These are phyloP conservation scores for Tetradesmus obliquus DNA, from an alignment of 139 green algal genomes.

Conservation along the genomic window DNA sequence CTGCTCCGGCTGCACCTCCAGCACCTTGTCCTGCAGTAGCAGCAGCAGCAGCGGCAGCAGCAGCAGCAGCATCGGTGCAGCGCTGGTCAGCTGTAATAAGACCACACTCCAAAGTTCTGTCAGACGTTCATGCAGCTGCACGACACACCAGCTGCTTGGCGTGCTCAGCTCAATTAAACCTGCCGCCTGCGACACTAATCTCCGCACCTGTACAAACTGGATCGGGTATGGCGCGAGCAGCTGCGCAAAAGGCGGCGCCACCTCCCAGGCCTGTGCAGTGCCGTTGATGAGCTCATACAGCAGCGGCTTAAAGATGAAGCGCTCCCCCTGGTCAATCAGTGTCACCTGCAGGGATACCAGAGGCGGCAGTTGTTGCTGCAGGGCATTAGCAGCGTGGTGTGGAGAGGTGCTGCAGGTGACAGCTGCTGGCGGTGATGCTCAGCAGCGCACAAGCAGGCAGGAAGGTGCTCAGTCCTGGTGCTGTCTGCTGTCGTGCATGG, in stretches of 20 bases:
- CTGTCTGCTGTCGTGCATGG: neutral
- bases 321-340: conserved; percentile 93
- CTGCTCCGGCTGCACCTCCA: conserved; percentile 5
- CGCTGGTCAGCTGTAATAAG: neutral
- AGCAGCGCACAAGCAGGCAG: neutral
- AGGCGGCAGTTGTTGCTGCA: neutral
- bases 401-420: neutral
- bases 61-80: neutral
- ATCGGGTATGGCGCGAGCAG: conserved; percentile 90
- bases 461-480: neutral
- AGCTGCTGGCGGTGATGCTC: neutral
- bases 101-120: too few relatives aligned
- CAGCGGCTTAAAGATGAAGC: conserved; percentile 99
- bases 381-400: neutral
- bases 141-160: neutral
- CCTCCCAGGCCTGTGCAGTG: conserved; percentile 77
- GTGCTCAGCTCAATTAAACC: neutral
- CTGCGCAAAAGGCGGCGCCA: conserved; percentile 89
- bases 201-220: conserved; percentile 82
- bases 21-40: conserved; percentile 29
- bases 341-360: conserved; percentile 74
- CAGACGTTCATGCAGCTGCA: neutral
- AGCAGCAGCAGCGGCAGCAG: neutral
- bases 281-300: conserved; percentile 97
- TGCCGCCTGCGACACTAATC: neutral